Conservation (phyloP, 495 filamentous ascomycete genomes). For the Neurospora cerealis region DNA sequence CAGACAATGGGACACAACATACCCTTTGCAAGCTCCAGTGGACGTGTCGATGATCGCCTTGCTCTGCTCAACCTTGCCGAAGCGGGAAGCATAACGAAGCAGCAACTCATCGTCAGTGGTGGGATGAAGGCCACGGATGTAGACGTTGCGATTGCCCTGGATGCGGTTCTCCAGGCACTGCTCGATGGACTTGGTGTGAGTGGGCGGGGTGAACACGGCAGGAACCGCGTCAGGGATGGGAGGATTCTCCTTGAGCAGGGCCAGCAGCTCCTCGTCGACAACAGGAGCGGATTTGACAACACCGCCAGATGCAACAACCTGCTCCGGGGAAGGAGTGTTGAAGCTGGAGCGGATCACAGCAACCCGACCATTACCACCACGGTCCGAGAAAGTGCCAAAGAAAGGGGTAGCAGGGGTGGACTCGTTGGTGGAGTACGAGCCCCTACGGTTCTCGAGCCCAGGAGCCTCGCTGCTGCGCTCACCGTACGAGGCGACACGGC, state of each 20-base stretch:
- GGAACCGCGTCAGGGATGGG: slow-evolving; percentile 83
- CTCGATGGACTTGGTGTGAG: slow-evolving; percentile 70
- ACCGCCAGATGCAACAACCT: slow-evolving; percentile 29
- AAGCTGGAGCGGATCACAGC: slow-evolving; percentile 51
- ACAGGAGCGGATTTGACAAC: slow-evolving; percentile 37
- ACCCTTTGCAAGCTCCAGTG: slow-evolving; percentile 93
- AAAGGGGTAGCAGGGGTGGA: slow-evolving; percentile 51
- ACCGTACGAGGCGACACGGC: slow-evolving; percentile 27
- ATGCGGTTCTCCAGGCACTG: slow-evolving; percentile 86
- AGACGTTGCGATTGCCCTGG: slow-evolving; percentile 83
- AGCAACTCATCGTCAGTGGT: slow-evolving; percentile 90
- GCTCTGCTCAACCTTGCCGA: slow-evolving; percentile 83
- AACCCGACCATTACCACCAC: slow-evolving; percentile 38
- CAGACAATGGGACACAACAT: slow-evolving; percentile 14
- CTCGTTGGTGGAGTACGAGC: slow-evolving; percentile 62
- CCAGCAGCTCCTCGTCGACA: slow-evolving; percentile 55
- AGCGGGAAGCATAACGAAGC: slow-evolving; percentile 68
- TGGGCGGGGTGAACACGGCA: slow-evolving; percentile 64
- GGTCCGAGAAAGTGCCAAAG: slow-evolving; percentile 44
- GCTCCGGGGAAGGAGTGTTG: slow-evolving; percentile 56
- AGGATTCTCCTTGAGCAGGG: slow-evolving; percentile 62
- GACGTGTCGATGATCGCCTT: slow-evolving; percentile 95
- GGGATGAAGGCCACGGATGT: slow-evolving; percentile 89
- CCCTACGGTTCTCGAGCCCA: slow-evolving; percentile 49
- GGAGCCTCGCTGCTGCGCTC: slow-evolving; percentile 43